Percentiles rank a stretch among this genome's conserved stretches.
phyloP scores from a whole-genome alignment of 108 stramenopile species.

The Epithemia pelagica region DNA sequence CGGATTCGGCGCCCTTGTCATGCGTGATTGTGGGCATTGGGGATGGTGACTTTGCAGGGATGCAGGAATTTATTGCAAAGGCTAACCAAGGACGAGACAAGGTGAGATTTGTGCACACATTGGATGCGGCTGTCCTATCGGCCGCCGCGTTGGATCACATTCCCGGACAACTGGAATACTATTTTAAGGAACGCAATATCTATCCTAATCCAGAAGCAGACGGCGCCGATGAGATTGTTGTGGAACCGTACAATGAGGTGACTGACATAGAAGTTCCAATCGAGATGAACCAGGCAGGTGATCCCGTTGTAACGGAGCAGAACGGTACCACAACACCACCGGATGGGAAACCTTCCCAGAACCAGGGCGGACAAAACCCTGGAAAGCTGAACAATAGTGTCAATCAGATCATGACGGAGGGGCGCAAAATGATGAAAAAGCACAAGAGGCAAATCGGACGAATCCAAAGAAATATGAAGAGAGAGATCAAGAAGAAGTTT shows the following conservation, averaged over 20 bases:
- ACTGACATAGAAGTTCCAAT: conserved; percentile 10
- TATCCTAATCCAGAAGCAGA: conserved; percentile 8
- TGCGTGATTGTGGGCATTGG: conserved; percentile 68
- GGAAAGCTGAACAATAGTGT: too few species aligned
- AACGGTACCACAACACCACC: too few species aligned
- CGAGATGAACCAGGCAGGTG: conserved; percentile 1
- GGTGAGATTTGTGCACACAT: conserved; percentile 58
- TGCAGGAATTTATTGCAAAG: conserved; percentile 21
- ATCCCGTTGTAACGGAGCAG: conserved; percentile 6
- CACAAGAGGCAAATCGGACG: too few species aligned
- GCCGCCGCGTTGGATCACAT: conserved; percentile 43
- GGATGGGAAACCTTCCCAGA: too few species aligned
- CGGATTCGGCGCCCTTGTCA: conserved; percentile 37
- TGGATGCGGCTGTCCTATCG: conserved; percentile 23
- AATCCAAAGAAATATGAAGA: too few species aligned
- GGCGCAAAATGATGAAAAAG: too few species aligned
- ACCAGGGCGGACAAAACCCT: too few species aligned
- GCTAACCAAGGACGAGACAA: conserved; percentile 45
- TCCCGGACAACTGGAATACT: conserved; percentile 43
- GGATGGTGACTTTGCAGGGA: conserved; percentile 40
- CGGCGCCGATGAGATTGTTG: conserved; percentile 11
- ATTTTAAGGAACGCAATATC: conserved; percentile 16
- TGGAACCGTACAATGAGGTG: conserved; percentile 5
- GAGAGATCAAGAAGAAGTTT: too few species aligned
- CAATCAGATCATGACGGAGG: too few species aligned